Conservation (phyloP, 495 filamentous ascomycete species). For the Talaromyces ruber region DNA sequence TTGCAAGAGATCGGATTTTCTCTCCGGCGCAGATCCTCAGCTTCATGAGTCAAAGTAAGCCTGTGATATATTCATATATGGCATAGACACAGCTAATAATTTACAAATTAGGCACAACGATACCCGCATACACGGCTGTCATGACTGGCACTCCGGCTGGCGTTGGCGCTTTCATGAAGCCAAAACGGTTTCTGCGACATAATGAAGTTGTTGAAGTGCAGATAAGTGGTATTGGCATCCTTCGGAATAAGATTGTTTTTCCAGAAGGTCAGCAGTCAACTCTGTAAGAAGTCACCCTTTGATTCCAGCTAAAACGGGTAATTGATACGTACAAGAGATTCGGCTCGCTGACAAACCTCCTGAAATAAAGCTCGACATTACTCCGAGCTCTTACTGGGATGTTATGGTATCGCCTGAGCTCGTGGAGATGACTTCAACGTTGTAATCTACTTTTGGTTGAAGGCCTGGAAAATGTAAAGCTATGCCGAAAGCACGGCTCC, state of each 20-base stretch:
- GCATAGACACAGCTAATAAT: too few relatives aligned
- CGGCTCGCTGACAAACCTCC: background rate
- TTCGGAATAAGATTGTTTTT: conserved; percentile 7
- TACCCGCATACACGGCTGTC: background rate
- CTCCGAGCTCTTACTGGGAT: background rate
- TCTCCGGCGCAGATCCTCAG: conserved; percentile 8
- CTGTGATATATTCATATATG: too few relatives aligned
- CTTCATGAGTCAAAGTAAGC: conserved; percentile 15
- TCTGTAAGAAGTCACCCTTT: conserved; percentile 4
- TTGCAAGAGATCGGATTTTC: conserved; percentile 9
- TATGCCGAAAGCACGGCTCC: too few relatives aligned
- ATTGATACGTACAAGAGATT: background rate
- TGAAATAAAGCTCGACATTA: background rate
- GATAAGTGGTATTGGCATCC: background rate
- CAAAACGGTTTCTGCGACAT: background rate
- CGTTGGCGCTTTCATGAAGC: background rate
- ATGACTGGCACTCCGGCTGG: conserved; percentile 1
- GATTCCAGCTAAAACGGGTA: background rate
- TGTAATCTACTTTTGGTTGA: too few relatives aligned
- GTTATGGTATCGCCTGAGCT: background rate
- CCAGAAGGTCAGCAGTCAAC: conserved; percentile 9
- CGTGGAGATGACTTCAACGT: too few relatives aligned
- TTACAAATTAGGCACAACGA: background rate
- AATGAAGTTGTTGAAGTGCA: background rate
- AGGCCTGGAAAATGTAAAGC: too few relatives aligned